Base-by-base conservation (phyloP, 2,329 filamentous ascomycete genomes). In the Acarospora socialis region DNA sequence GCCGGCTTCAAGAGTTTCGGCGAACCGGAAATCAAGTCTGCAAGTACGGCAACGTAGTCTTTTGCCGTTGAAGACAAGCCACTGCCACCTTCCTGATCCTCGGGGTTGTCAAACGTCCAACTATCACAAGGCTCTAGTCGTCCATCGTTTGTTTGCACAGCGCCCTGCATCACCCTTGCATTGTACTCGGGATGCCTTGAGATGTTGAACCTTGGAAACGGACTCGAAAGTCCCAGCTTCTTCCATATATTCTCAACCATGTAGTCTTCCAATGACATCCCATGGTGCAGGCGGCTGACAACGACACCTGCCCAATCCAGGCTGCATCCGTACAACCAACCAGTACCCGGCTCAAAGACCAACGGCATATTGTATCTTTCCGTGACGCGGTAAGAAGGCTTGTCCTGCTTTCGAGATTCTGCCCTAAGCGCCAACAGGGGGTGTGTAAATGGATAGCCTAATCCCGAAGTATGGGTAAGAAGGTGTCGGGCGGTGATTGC, bases 341-440 rank as follows among this genome's bases (percentile, higher is more conserved):
- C 34, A 25, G 20, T 12, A 4, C 32, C 17, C 25, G 37, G 18
- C 8, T 26, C 15, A 8, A 30, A 18, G 4, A 42, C 23, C 31
- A 36, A 35, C 15, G 27, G 4, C 4, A 34, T 14, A n/a, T 16
- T 25, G 21, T 22, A 22, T 22, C 21, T 22, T 22, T 22, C 21
- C 21, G 21, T 12, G 21, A 22, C 21, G 21, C 21, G 8, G 21
- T n/a, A n/a, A n/a, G n/a, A n/a, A n/a, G n/a, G n/a, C n/a, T n/a
- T n/a, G n/a, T n/a, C n/a, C n/a, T n/a, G n/a, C n/a, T n/a, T n/a
- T n/a, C n/a, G n/a, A n/a, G n/a, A n/a, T n/a, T n/a, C n/a, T n/a
- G n/a, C n/a, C n/a, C n/a, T n/a, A n/a, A n/a, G n/a, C n/a, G n/a
- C n/a, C n/a, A n/a, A n/a, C n/a, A n/a, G n/a, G n/a, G n/a, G n/a